Evolutionary conservation across 2,329 filamentous ascomycete genomes (phyloP).

Genomic region (Ceratocystis smalleyi): DNA sequence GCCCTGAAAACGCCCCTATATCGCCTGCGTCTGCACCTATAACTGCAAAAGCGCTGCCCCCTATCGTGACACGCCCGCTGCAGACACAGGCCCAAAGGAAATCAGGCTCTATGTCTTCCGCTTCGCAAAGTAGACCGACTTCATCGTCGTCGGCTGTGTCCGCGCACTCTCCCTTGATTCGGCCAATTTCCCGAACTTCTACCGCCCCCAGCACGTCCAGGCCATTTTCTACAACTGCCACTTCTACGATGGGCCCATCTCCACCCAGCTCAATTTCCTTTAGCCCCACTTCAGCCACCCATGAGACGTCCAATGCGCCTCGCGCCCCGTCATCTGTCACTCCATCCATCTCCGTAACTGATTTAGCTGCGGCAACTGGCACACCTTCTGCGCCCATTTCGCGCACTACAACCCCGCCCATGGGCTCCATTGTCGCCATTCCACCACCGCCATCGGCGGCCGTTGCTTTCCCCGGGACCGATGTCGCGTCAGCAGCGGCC

Average conservation of each 20-base stretch:
- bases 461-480: background rate
- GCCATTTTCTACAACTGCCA: background rate
- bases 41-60: background rate
- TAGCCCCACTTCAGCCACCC: slow-evolving; percentile 1
- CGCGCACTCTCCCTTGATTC: slow-evolving; percentile 1
- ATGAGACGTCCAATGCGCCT: slow-evolving; percentile 7
- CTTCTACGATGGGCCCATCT: slow-evolving; percentile 7
- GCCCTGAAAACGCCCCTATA: slow-evolving; percentile 8
- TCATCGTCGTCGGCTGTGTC: slow-evolving; percentile 13
- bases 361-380: background rate
- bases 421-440: slow-evolving; percentile 1
- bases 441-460: background rate
- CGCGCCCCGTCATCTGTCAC: slow-evolving; percentile 4
- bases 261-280: background rate
- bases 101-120: slow-evolving; percentile 12
- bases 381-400: background rate
- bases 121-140: slow-evolving; percentile 11
- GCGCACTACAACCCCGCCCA: slow-evolving; percentile 10
- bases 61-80: slow-evolving; percentile 5
- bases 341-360: slow-evolving; percentile 9
- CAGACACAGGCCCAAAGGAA: slow-evolving; percentile 2
- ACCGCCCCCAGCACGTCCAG: slow-evolving; percentile 6
- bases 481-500: background rate
- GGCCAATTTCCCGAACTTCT: slow-evolving; percentile 10
- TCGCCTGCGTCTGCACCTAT: background rate